Base-by-base conservation (phyloP, 495 filamentous ascomycete genomes). In the Chaetomium tenue region DNA sequence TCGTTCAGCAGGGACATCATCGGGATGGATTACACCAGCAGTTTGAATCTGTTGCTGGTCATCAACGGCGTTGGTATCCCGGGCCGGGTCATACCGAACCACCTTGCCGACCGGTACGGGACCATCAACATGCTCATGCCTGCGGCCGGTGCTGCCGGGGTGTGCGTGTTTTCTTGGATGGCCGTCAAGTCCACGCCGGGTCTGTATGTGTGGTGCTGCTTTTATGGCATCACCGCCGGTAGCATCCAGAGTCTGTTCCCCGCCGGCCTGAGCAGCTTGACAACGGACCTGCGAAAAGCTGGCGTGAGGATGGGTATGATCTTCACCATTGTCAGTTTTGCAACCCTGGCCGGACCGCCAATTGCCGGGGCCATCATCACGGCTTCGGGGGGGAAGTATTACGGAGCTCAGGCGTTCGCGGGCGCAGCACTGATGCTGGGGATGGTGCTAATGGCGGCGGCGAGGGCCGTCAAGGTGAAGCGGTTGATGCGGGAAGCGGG, bases 301-400 rank as follows among this genome's bases (percentile, higher is more conserved):
- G 89, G 91, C 0, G 83, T 86, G 58, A 80, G 90, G 16, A 87
- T 91, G 81, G 92, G 91, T 7, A 92, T 94, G 89, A 82, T 88
- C 28, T 88, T 94, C 63, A 87, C 83, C n/a, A 85, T 92, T 47
- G 82, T 88, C 15, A 86, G 84, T 44, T 83, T 94, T 56, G 90
- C 91, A 0, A 82, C 82, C 25, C 76, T 94, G 30, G 90, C 88
- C 30, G 91, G 91, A 0, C 84, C 89, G 13, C 89, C 91, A 3
- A 86, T 95, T 63, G 89, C 86, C 0, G 91, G 91, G 0, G 83
- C 84, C 20, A 83, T 86, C 12, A 81, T 91, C 23, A 83, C 80
- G 0, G 82, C 79, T 1, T 72, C 77, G 22, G 76, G 77, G 12
- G 87, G 87, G 0, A 63, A 71, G 12, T 92, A 89, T 72, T 69